Evolutionary conservation across 2,329 filamentous ascomycete species (phyloP), one percentile per base, ranked within the genome.

Genomic region (Tolypocladium pustulatum): DNA sequence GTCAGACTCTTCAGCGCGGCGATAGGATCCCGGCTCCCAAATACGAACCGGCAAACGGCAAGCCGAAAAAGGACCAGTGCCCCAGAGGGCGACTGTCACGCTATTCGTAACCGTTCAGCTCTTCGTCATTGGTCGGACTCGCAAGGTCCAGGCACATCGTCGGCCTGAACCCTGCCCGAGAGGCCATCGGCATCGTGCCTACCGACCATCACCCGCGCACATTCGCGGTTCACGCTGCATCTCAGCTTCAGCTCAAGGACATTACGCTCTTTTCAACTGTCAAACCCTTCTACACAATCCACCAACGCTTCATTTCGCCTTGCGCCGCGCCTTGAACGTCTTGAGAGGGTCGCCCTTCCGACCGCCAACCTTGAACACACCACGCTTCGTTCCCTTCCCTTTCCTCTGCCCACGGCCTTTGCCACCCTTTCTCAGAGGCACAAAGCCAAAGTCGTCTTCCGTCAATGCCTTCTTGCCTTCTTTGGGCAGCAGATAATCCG

Each of bases 401-500:
- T 76, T 81, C 60, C 81, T 75, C 36, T 73, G 68, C 62, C 70
- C 75, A 57, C 74, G 76, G 52, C 71, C 77, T 69, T 84, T 80
- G 64, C 78, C 79, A 40, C 70, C 64, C 70, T 83, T 85, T 63
- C 77, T 76, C 64, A 87, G 78, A 0, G 88, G 84, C 38, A 96
- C 90, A 67, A 91, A 94, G 2, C 90, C 90, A 58, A 91, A 79
- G 59, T 90, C 81, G 32, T 83, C 81, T 77, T 58, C 85, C 38
- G 81, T 82, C 57, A 90, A 75, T 0, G 81, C 86, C 67, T 88
- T 87, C 71, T 84, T 88, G 49, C 87, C 87, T 68, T 83, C 91
- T 69, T 73, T 81, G 76, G 94, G 94, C 66, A 99, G 78, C 56
- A 99, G 76, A 70, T 99, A 99, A 54, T 97, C 92, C 0, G 94